Percentiles rank a stretch among this genome's conserved stretches.
Evolutionary conservation across 1,284 basidiomycete species (phyloP).

Genomic region (Cryptococcus jaspeensis): DNA sequence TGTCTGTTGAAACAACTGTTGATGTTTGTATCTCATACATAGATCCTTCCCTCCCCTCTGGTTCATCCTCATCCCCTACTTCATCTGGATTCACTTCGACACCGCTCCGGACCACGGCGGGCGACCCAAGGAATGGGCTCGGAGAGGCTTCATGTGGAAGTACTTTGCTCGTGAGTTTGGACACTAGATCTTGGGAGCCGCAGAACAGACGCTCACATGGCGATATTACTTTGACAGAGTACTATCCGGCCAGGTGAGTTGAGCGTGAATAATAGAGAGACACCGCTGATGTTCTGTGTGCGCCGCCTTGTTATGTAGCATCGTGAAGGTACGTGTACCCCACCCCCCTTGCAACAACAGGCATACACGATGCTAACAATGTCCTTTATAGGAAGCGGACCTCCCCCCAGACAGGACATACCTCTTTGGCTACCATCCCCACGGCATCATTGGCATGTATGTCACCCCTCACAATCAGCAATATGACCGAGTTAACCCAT

Average conservation of each 20-base stretch:
- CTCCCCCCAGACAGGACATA: conserved; percentile 88
- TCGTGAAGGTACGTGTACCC: conserved; percentile 28
- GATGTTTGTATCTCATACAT: conserved; percentile 3
- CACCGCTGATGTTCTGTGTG: not conserved
- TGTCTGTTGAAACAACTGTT: too few species aligned
- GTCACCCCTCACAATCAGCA: conserved; percentile 31
- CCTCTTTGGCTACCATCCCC: conserved; percentile 95
- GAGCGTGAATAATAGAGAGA: conserved; percentile 3
- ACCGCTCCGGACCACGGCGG: conserved; percentile 75
- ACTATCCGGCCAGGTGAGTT: conserved; percentile 67
- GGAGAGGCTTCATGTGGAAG: conserved; percentile 69
- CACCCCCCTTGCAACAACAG: not conserved
- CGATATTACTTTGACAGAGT: conserved; percentile 55
- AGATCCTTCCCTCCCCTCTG: conserved; percentile 88
- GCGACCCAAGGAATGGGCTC: conserved; percentile 72
- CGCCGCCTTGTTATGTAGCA: conserved; percentile 14
- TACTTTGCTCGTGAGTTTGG: conserved; percentile 46
- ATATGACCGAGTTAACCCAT: not conserved
- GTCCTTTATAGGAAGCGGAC: conserved; percentile 67
- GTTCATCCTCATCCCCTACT: conserved; percentile 79
- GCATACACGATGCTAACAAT: not conserved
- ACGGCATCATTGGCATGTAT: conserved; percentile 92
- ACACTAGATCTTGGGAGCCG: not conserved
- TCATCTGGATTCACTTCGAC: conserved; percentile 80
- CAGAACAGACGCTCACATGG: not conserved